These are phyloP conservation scores for Mortierella sp. DNA, from an alignment of 371 early-diverging fungal genomes.

Conservation along the genomic window DNA sequence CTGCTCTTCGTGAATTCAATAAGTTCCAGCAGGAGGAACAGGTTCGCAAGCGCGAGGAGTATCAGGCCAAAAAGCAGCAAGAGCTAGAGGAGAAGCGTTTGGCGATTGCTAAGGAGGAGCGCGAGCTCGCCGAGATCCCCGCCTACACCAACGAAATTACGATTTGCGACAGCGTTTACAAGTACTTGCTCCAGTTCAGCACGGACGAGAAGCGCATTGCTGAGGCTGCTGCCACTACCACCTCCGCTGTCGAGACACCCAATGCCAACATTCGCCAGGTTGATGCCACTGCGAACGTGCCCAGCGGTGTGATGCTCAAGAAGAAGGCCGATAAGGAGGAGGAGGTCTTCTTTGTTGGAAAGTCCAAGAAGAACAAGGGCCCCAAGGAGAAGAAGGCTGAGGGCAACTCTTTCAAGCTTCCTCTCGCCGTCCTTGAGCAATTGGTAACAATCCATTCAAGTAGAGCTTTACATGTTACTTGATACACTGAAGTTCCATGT, in stretches of 20 bases:
- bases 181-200: slow-evolving; percentile 66
- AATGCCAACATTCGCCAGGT: slow-evolving; percentile 57
- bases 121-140: slow-evolving; percentile 89
- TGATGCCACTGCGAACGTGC: slow-evolving; percentile 62
- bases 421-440: slow-evolving; percentile 84
- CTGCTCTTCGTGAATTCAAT: slow-evolving; percentile 81
- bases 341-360: slow-evolving; percentile 78
- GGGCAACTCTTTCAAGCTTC: slow-evolving; percentile 76
- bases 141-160: slow-evolving; percentile 90
- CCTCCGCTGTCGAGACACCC: slow-evolving; percentile 23
- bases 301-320: slow-evolving; percentile 71
- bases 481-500: no score
- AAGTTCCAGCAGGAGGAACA: slow-evolving; percentile 81
- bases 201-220: slow-evolving; percentile 57
- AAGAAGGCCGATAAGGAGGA: slow-evolving; percentile 83
- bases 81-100: slow-evolving; percentile 75
- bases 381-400: slow-evolving; percentile 72
- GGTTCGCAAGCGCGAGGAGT: slow-evolving; percentile 73
- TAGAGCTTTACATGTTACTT: no score
- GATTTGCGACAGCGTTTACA: slow-evolving; percentile 81
- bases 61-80: slow-evolving; percentile 69
- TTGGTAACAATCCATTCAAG: no score
- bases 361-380: slow-evolving; percentile 61
- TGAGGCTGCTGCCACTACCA: slow-evolving; percentile 45
- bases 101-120: slow-evolving; percentile 75